Percentiles rank a stretch among this genome's conserved stretches.
Conservation (phyloP, 129 eudicot genomes). For the Ambrosia trifida region DNA sequence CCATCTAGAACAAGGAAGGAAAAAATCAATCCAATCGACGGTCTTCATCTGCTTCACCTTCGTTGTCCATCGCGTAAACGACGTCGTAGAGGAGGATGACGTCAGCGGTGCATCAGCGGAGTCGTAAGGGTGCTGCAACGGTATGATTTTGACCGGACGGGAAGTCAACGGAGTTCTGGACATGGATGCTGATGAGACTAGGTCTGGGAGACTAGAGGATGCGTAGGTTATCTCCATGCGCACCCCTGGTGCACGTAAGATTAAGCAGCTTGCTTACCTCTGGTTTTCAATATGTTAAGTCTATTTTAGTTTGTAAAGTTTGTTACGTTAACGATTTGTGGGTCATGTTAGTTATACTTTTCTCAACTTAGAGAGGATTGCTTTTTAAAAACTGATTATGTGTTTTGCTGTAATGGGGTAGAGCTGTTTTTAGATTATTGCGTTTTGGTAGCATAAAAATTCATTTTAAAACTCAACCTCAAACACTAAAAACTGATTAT, state of each 20-base stretch:
- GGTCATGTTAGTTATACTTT: not conserved
- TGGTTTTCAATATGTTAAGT: constrained; percentile 6
- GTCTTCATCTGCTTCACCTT: constrained; percentile 63
- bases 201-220: constrained; percentile 56
- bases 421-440: no score
- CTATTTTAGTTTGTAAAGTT: constrained; percentile 24
- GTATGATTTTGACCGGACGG: constrained; percentile 72
- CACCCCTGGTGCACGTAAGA: constrained; percentile 13
- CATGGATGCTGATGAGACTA: constrained; percentile 25
- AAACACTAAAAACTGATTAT: no score
- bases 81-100: constrained; percentile 29
- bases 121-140: constrained; percentile 57
- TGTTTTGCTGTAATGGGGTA: no score
- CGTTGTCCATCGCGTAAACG: constrained; percentile 52
- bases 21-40: constrained; percentile 62
- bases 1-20: constrained; percentile 91
- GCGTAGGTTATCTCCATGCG: constrained; percentile 71
- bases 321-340: constrained; percentile 15
- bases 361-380: not conserved
- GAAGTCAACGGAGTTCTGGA: constrained; percentile 26
- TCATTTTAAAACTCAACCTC: no score
- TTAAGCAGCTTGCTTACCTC: not conserved
- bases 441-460: no score
- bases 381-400: no score
- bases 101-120: constrained; percentile 34